These are phyloP conservation scores for Globisporangium abappressorium DNA, from an alignment of 352 stramenopile species.

Conservation along the genomic window DNA sequence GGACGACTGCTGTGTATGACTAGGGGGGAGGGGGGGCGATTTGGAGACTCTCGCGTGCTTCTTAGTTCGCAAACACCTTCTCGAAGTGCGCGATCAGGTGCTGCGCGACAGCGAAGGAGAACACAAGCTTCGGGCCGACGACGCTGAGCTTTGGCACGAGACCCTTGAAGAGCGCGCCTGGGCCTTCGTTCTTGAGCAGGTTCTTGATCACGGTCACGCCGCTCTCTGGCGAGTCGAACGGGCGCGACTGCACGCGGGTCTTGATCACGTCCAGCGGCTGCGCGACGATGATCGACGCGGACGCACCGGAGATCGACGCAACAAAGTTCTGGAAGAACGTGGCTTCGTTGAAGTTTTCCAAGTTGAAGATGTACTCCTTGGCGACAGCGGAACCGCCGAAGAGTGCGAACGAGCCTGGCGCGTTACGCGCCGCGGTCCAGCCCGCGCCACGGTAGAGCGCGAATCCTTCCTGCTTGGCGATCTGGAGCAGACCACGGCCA, in stretches of 20 bases:
- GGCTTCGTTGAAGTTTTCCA: slow-evolving; percentile 88
- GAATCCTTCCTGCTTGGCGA: slow-evolving; percentile 91
- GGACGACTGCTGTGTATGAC: slow-evolving; percentile 16
- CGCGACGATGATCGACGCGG: slow-evolving; percentile 86
- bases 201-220: slow-evolving; percentile 90
- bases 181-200: slow-evolving; percentile 91
- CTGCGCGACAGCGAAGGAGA: slow-evolving; percentile 95
- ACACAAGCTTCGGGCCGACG: slow-evolving; percentile 95
- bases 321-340: slow-evolving; percentile 93
- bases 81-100: slow-evolving; percentile 94
- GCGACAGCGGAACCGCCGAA: slow-evolving; percentile 90
- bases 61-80: slow-evolving; percentile 52
- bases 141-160: slow-evolving; percentile 94
- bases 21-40: background rate
- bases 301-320: slow-evolving; percentile 78
- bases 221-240: slow-evolving; percentile 93
- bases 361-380: slow-evolving; percentile 90
- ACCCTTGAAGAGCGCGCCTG: slow-evolving; percentile 93
- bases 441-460: slow-evolving; percentile 88
- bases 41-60: background rate
- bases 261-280: slow-evolving; percentile 96
- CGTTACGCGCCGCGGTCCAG: slow-evolving; percentile 93
- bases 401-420: slow-evolving; percentile 93
- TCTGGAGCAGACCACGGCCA: slow-evolving; percentile 89
- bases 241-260: slow-evolving; percentile 91